phyloP scores from a whole-genome alignment of 345 rosid species.

The Acer negundo region DNA sequence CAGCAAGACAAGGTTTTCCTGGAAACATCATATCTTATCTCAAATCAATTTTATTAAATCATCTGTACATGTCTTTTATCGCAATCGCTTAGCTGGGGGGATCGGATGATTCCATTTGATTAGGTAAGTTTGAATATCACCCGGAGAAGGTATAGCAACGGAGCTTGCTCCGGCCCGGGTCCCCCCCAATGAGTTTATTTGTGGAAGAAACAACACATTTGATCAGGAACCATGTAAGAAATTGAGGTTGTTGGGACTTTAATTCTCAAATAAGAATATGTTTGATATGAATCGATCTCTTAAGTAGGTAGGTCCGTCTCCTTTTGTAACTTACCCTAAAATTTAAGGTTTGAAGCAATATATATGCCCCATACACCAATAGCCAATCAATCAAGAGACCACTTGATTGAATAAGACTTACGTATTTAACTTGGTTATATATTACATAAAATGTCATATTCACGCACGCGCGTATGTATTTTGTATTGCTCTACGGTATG shows the following conservation, averaged over 20 bases:
- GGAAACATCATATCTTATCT: constrained; percentile 5
- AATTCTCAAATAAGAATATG: neutral
- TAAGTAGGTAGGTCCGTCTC: neutral
- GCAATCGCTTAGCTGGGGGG: constrained; percentile 14
- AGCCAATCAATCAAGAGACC: no score
- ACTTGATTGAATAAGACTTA: no score
- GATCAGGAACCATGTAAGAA: neutral
- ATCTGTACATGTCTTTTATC: neutral
- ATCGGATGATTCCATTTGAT: neutral
- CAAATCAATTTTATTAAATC: neutral
- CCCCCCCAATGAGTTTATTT: neutral
- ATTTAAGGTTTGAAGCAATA: no score
- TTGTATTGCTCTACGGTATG: no score
- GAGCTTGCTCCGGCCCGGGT: neutral
- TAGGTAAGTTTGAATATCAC: neutral
- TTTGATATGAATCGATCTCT: neutral
- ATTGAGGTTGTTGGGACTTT: neutral
- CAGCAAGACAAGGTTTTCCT: neutral
- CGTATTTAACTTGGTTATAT: no score
- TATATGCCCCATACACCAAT: no score
- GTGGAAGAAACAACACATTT: neutral
- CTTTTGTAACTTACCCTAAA: neutral
- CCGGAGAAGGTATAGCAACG: neutral
- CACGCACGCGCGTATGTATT: neutral
- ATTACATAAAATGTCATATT: neutral